These are phyloP conservation scores for Flaveria trinervia DNA, from an alignment of 129 eudicot genomes.

Conservation along the genomic window DNA sequence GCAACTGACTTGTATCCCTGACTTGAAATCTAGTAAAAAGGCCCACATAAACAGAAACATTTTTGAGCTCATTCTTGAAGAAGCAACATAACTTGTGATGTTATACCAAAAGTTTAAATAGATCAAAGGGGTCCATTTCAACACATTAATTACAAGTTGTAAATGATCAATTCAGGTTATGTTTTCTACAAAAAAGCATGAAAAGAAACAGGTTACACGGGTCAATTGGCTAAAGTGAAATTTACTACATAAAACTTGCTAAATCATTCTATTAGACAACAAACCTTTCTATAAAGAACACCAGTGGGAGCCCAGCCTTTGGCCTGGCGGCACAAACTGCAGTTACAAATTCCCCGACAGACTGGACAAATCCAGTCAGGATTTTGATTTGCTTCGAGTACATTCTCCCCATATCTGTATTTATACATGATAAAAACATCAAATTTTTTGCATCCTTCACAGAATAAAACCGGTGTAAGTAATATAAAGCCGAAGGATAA, in stretches of 20 bases:
- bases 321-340: conserved; percentile 92
- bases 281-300: conserved; percentile 15
- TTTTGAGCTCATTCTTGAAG: no score
- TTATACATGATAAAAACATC: conserved; percentile 13
- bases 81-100: conserved; percentile 2
- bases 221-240: neutral
- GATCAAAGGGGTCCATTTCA: neutral
- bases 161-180: neutral
- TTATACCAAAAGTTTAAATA: neutral
- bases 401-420: conserved; percentile 91
- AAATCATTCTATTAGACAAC: neutral
- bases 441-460: neutral
- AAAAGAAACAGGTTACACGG: neutral
- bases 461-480: neutral
- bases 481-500: neutral
- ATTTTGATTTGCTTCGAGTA: conserved; percentile 76
- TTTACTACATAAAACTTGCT: neutral
- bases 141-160: neutral
- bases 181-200: neutral
- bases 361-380: conserved; percentile 92
- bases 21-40: conserved; percentile 51
- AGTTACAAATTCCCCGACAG: conserved; percentile 97
- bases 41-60: conserved; percentile 25
- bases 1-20: conserved; percentile 94
- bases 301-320: conserved; percentile 98